Conservation (phyloP, 2,329 filamentous ascomycete genomes). For the Aspergillus sclerotialis region DNA sequence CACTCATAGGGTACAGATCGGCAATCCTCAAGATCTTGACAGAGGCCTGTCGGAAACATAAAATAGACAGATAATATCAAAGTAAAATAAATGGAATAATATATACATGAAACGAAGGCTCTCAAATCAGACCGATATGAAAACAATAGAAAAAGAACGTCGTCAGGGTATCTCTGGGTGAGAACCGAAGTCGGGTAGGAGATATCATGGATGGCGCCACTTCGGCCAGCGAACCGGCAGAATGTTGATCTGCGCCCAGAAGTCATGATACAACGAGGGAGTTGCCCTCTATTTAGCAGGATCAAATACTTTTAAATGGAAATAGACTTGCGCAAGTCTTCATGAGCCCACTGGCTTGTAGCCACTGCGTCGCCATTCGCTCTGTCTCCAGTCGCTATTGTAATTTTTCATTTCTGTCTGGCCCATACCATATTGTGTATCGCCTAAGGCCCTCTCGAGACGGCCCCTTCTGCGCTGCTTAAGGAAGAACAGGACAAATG, state of each 20-base stretch:
- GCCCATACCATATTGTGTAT: slow-evolving; percentile 38
- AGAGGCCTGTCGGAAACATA: too few relatives aligned
- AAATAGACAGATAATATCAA: neutral
- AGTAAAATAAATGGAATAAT: neutral
- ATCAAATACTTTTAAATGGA: too few relatives aligned
- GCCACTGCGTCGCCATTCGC: slow-evolving; percentile 24
- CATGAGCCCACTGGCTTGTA: slow-evolving; percentile 18
- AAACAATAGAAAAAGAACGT: too few relatives aligned
- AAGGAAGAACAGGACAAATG: slow-evolving; percentile 42
- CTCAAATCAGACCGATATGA: too few relatives aligned
- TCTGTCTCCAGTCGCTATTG: slow-evolving; percentile 33
- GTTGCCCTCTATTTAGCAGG: too few relatives aligned
- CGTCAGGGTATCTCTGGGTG: neutral
- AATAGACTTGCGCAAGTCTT: neutral
- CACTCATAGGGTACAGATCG: too few relatives aligned
- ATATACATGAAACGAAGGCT: neutral
- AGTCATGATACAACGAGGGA: too few relatives aligned
- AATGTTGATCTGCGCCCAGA: too few relatives aligned
- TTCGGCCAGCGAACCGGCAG: neutral
- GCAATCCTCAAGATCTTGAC: too few relatives aligned
- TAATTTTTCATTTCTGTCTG: slow-evolving; percentile 32
- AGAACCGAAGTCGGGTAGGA: neutral
- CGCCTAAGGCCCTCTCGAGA: slow-evolving; percentile 41
- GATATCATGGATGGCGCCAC: neutral
- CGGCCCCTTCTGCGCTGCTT: slow-evolving; percentile 45